Evolutionary conservation across 805 yeast genomes (phyloP).

Genomic region (Yamadazyma olivae): DNA sequence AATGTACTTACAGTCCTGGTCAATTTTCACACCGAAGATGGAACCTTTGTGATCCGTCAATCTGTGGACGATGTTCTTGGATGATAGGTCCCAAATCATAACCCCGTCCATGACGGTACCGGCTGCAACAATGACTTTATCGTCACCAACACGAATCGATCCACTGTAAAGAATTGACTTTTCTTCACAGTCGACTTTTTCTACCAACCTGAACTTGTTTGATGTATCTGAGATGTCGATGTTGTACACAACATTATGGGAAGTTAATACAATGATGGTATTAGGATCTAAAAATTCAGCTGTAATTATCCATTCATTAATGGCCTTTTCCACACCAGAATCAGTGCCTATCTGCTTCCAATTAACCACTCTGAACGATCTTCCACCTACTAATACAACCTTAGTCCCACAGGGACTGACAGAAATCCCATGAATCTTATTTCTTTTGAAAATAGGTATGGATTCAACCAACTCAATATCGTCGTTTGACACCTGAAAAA

Average conservation of each 20-base stretch:
- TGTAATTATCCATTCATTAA: conserved; percentile 79
- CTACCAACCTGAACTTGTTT: conserved; percentile 18
- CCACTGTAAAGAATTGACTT: conserved; percentile 89
- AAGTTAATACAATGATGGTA: conserved; percentile 55
- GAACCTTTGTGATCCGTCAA: conserved; percentile 86
- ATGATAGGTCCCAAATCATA: conserved; percentile 65
- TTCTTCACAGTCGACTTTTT: conserved; percentile 51
- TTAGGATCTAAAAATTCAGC: conserved; percentile 46
- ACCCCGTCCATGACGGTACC: conserved; percentile 95
- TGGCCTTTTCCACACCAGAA: conserved; percentile 40
- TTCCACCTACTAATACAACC: conserved; percentile 62
- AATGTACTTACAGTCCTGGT: conserved; percentile 50
- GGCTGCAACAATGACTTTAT: conserved; percentile 60
- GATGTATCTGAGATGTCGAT: conserved; percentile 24
- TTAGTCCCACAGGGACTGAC: conserved; percentile 26
- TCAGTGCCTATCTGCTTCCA: conserved; percentile 16
- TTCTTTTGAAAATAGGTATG: conserved; percentile 55
- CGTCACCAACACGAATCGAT: conserved; percentile 49
- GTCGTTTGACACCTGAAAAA: conserved; percentile 41
- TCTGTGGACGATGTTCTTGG: conserved; percentile 44
- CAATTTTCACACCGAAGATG: conserved; percentile 74
- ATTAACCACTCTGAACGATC: conserved; percentile 53
- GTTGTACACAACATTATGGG: conserved; percentile 66
- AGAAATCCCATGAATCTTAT: conserved; percentile 80
- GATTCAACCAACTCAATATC: conserved; percentile 34